phyloP scores from a whole-genome alignment of 2,329 filamentous ascomycete genomes.

The Paraphaeosphaeria minitans region DNA sequence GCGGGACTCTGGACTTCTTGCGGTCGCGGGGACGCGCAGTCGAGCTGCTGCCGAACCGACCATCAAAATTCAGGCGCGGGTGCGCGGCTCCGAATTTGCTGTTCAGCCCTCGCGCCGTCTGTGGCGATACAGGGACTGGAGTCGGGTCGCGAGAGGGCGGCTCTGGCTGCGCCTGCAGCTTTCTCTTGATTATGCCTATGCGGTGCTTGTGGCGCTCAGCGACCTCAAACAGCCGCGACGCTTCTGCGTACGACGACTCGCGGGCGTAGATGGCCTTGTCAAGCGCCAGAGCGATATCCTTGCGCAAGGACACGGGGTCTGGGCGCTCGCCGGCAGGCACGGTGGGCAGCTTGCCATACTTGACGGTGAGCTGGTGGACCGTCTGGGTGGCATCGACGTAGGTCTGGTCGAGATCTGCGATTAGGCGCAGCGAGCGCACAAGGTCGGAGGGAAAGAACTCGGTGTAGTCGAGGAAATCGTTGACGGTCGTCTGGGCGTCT shows the following conservation, averaged over 20 bases:
- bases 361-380: constrained; percentile 55
- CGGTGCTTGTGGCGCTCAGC: constrained; percentile 63
- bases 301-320: constrained; percentile 59
- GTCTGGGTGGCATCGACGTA: constrained; percentile 50
- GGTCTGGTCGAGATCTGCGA: constrained; percentile 57
- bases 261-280: constrained; percentile 60
- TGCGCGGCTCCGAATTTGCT: constrained; percentile 33
- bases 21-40: constrained; percentile 29
- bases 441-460: constrained; percentile 71
- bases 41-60: constrained; percentile 26
- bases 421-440: constrained; percentile 66
- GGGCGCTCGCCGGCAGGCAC: constrained; percentile 55
- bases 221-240: constrained; percentile 61
- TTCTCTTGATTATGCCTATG: constrained; percentile 63
- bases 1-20: constrained; percentile 24
- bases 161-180: constrained; percentile 65
- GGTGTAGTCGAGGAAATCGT: constrained; percentile 71
- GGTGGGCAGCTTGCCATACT: constrained; percentile 58
- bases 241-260: constrained; percentile 62
- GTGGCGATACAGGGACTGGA: constrained; percentile 53
- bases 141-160: constrained; percentile 67
- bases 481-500: constrained; percentile 68
- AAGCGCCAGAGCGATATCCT: constrained; percentile 61
- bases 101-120: constrained; percentile 47
- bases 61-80: constrained; percentile 37